Base-by-base conservation (phyloP, 1,284 basidiomycete genomes). In the Serendipita sp. region DNA sequence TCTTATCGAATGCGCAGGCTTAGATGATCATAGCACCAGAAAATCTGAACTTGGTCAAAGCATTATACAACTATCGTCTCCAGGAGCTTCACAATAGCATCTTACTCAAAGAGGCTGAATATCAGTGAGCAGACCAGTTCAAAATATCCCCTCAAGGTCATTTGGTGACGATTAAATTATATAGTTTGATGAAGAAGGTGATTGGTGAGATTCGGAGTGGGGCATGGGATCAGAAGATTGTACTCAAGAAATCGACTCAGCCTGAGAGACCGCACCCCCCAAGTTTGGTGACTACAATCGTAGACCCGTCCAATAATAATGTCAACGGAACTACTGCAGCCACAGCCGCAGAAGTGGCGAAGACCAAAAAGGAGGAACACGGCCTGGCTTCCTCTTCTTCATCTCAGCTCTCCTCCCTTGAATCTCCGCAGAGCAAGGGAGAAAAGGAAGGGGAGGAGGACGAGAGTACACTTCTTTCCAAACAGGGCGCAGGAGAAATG, bases 401-500 rank as follows among this genome's bases (percentile, higher is more conserved):
- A 4, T 58, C 53, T n/a, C 53, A 58, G 32, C 53, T 58, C n/a
- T 58, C 53, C 26, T 58, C 53, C 17, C 17, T 58, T 29, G 53
- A 58, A 12, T 58, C 53, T 26, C 53, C 53, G 42, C 42, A 17
- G 5, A n/a, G 6, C 45, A 49, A 5, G 45, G 13, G 13, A 13
- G 45, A 49, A n/a, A 49, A 10, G 45, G n/a, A 49, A 49, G 8
- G 6, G 2, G 45, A 49, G 5, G 45, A 49, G 45, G 45, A 17
- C 6, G 45, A 49, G 22, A 22, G 22, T 22, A 22, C 22, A 22
- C 22, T 22, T 22, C 22, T 22, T 22, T 22, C 22, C 22, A 22
- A 22, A 22, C 22, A 17, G 5, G 29, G 6, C 45, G n/a, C 45
- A n/a, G 13, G 13, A 13, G 45, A 49, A n/a, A 49, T 49, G 45